phyloP scores from a whole-genome alignment of 2,329 filamentous ascomycete species.

The Ophiocordyceps camponoti-saundersi region DNA sequence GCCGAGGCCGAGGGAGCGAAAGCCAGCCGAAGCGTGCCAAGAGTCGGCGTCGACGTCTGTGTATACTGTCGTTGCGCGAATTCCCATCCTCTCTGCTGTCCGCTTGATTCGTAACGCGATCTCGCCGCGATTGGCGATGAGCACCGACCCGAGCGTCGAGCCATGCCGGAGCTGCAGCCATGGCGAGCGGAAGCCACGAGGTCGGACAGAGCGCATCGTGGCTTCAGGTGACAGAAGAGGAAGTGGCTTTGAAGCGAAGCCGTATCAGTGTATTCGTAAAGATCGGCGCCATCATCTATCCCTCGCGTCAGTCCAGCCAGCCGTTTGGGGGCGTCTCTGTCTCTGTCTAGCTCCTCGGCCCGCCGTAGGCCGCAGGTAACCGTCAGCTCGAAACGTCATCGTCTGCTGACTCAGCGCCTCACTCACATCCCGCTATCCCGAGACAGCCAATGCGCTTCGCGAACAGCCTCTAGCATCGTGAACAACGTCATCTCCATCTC shows the following conservation, averaged over 20 bases:
- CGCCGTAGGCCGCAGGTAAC: background rate
- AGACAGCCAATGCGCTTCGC: background rate
- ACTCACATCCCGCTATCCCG: background rate
- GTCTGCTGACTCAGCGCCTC: background rate
- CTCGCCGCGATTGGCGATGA: constrained; percentile 94
- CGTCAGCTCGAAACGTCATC: background rate
- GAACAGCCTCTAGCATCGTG: background rate
- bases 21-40: constrained; percentile 76
- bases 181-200: constrained; percentile 27
- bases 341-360: background rate
- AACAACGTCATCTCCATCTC: background rate
- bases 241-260: background rate
- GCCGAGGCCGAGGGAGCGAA: constrained; percentile 70
- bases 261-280: background rate
- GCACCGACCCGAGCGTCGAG: constrained; percentile 50
- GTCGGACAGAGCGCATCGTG: constrained; percentile 38
- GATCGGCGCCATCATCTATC: background rate
- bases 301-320: background rate
- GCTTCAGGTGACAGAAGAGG: background rate
- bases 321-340: background rate
- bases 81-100: constrained; percentile 76
- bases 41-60: constrained; percentile 77
- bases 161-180: constrained; percentile 23
- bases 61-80: constrained; percentile 86
- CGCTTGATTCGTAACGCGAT: constrained; percentile 86